Evolutionary conservation across 495 filamentous ascomycete genomes (phyloP).

Genomic region (Rostrohypoxylon terebratum): DNA sequence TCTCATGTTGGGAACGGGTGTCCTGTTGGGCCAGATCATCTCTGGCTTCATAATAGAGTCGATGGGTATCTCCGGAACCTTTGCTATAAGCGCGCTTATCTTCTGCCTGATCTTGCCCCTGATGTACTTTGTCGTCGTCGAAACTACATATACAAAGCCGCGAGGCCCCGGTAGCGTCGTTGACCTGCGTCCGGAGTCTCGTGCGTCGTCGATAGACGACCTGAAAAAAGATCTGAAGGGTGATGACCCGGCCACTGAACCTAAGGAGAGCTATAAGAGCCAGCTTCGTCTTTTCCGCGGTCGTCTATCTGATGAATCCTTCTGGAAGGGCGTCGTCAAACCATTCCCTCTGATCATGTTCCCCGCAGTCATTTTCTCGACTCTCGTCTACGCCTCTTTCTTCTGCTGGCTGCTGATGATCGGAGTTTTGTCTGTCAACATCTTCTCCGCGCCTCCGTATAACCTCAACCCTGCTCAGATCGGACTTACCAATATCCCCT

Average conservation of each 20-base stretch:
- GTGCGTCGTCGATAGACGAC: constrained; percentile 22
- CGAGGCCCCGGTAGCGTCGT: background rate
- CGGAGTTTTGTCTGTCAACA: constrained; percentile 73
- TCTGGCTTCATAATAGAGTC: constrained; percentile 54
- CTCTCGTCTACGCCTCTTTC: constrained; percentile 57
- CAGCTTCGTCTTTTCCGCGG: constrained; percentile 49
- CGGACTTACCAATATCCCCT: constrained; percentile 65
- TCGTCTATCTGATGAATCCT: constrained; percentile 35
- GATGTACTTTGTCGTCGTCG: constrained; percentile 52
- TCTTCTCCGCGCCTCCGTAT: constrained; percentile 73
- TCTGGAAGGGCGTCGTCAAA: constrained; percentile 49
- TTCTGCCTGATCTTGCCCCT: constrained; percentile 48
- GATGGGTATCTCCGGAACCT: constrained; percentile 48
- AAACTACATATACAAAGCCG: constrained; percentile 50
- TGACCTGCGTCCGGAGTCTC: constrained; percentile 28
- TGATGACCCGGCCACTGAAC: constrained; percentile 23
- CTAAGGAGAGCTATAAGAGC: constrained; percentile 46
- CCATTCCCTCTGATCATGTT: constrained; percentile 57
- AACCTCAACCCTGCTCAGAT: constrained; percentile 68
- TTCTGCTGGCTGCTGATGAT: constrained; percentile 70
- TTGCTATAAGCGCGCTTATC: constrained; percentile 49
- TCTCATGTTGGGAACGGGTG: constrained; percentile 42
- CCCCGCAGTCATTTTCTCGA: constrained; percentile 57
- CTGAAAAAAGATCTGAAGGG: constrained; percentile 31
- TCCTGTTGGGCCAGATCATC: constrained; percentile 55